Conservation (phyloP, 2,329 filamentous ascomycete genomes). For the Trichoderma sp. region DNA sequence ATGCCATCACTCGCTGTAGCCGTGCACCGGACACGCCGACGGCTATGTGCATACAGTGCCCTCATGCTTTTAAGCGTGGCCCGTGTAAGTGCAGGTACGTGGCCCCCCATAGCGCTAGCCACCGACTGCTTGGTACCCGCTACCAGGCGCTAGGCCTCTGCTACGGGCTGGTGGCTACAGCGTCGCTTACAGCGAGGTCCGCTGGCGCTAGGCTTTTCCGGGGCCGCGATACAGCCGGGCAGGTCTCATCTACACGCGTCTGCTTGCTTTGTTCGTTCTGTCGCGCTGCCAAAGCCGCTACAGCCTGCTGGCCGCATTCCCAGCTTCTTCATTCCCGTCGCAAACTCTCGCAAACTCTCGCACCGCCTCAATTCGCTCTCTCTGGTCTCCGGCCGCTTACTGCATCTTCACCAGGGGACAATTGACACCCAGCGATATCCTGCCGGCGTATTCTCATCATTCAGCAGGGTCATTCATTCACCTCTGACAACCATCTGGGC, state of each 20-base stretch:
- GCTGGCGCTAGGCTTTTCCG: constrained; percentile 26
- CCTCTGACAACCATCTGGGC: neutral
- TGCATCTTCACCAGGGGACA: neutral
- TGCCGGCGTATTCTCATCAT: constrained; percentile 3
- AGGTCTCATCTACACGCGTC: constrained; percentile 29
- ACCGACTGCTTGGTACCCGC: neutral
- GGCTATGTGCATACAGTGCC: neutral
- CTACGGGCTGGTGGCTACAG: neutral
- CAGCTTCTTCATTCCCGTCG: constrained; percentile 8
- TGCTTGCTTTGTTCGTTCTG: constrained; percentile 19
- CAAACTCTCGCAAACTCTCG: neutral
- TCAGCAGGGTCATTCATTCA: neutral
- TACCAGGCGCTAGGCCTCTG: neutral
- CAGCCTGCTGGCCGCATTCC: constrained; percentile 10
- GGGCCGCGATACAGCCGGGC: constrained; percentile 20
- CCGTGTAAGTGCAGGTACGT: neutral
- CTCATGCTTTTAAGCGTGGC: neutral
- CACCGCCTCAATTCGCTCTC: neutral
- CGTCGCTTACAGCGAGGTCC: constrained; percentile 7
- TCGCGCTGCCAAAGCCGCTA: constrained; percentile 22
- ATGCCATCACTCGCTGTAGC: neutral
- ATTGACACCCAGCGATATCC: neutral
- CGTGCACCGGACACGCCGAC: neutral
- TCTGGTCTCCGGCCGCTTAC: neutral
- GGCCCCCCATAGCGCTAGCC: neutral